These are phyloP conservation scores for Aspergillus sp. DNA, from an alignment of 2,329 filamentous ascomycete genomes.

Conservation along the genomic window DNA sequence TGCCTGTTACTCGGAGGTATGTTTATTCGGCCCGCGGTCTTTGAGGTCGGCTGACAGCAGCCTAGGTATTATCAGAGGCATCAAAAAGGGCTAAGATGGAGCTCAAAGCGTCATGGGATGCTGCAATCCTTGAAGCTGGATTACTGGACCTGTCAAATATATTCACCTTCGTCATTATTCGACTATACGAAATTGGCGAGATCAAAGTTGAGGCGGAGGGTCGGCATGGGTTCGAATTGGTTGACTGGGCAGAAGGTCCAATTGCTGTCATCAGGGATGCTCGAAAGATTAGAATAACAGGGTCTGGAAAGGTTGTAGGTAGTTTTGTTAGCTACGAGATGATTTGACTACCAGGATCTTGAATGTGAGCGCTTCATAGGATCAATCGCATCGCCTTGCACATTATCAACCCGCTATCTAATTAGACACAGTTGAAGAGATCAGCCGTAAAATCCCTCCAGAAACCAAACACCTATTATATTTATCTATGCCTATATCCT, in stretches of 20 bases:
- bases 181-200: neutral
- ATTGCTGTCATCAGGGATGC: neutral
- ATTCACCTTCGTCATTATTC: neutral
- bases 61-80: neutral
- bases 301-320: neutral
- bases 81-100: neutral
- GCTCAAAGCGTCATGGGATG: neutral
- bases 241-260: neutral
- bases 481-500: no score
- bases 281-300: neutral
- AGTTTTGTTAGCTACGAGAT: neutral
- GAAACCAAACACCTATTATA: no score
- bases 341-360: neutral
- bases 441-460: no score
- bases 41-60: neutral
- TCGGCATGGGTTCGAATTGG: neutral
- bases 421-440: no score
- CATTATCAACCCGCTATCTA: neutral
- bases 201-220: neutral
- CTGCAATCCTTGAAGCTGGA: neutral
- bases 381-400: neutral
- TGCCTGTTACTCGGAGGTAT: neutral
- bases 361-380: neutral
- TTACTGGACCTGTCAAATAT: neutral
- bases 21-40: neutral